A percentile compares a stretch with the other conserved stretches of the same genome.
These are phyloP conservation scores for Alternaria panax DNA, from an alignment of 2,329 filamentous ascomycete species.

Conservation along the genomic window DNA sequence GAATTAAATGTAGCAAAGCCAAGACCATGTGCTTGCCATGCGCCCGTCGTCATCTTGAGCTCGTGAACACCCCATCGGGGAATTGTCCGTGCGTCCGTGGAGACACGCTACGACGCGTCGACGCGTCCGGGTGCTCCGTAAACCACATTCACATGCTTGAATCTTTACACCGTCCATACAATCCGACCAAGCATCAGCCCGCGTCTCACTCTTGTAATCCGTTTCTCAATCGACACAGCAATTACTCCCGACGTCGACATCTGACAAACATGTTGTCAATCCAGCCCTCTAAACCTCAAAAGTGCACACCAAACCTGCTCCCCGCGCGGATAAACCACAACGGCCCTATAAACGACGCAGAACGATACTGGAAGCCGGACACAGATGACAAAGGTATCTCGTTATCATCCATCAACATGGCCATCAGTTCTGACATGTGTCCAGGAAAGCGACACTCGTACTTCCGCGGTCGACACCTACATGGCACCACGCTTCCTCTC, in stretches of 20 bases:
- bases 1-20: neutral
- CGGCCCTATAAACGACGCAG: constrained; percentile 69
- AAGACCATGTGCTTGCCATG: neutral
- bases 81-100: constrained; percentile 11
- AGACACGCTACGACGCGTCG: constrained; percentile 26
- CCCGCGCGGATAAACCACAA: constrained; percentile 83
- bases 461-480: constrained; percentile 76
- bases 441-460: constrained; percentile 27
- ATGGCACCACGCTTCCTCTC: constrained; percentile 70
- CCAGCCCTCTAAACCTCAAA: constrained; percentile 41
- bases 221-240: too few species aligned
- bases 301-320: constrained; percentile 72
- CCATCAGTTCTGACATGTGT: neutral
- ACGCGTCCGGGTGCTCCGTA: constrained; percentile 21
- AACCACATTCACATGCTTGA: constrained; percentile 1
- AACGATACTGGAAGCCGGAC: constrained; percentile 74
- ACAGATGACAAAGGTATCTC: constrained; percentile 39
- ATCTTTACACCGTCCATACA: neutral
- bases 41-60: constrained; percentile 13
- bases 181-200: neutral
- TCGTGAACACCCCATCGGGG: neutral
- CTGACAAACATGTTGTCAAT: constrained; percentile 55
- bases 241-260: neutral
- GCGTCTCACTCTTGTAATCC: too few species aligned
- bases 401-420: fast-evolving